These are phyloP conservation scores for Pichia insulana DNA, from an alignment of 805 yeast genomes.

Conservation along the genomic window DNA sequence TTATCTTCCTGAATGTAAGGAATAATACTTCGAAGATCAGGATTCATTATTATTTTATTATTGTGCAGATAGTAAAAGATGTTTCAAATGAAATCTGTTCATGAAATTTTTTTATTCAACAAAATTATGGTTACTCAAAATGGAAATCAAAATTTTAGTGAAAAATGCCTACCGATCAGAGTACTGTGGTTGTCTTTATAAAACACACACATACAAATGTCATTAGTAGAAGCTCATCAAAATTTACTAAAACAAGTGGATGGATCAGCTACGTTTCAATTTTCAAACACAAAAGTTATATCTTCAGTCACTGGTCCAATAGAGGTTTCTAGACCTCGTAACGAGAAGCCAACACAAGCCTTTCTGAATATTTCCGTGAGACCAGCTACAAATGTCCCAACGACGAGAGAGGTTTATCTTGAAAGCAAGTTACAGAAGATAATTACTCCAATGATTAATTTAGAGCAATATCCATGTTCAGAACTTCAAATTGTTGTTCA, in stretches of 20 bases:
- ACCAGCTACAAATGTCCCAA: slow-evolving; percentile 68
- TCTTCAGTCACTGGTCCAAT: slow-evolving; percentile 87
- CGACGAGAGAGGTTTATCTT: slow-evolving; percentile 64
- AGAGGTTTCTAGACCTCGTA: slow-evolving; percentile 64
- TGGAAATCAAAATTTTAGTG: neutral
- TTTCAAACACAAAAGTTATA: slow-evolving; percentile 49
- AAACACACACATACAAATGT: neutral
- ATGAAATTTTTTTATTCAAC: no score
- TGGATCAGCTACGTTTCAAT: slow-evolving; percentile 61
- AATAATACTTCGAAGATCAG: slow-evolving; percentile 18
- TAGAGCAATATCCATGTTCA: slow-evolving; percentile 70
- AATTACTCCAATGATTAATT: slow-evolving; percentile 49
- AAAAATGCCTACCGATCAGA: neutral
- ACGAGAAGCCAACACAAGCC: slow-evolving; percentile 73
- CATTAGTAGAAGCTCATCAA: slow-evolving; percentile 8
- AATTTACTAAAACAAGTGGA: slow-evolving; percentile 51
- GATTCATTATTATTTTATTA: slow-evolving; percentile 1
- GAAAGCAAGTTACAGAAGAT: slow-evolving; percentile 64
- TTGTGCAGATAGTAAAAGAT: no score
- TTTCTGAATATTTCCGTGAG: slow-evolving; percentile 70
- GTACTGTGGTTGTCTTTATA: neutral
- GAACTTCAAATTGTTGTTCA: slow-evolving; percentile 63
- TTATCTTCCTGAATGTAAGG: slow-evolving; percentile 21
- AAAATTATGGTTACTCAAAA: neutral
- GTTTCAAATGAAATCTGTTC: no score